These are phyloP conservation scores for Zarea fungicola DNA, from an alignment of 2,329 filamentous ascomycete genomes.

Conservation along the genomic window DNA sequence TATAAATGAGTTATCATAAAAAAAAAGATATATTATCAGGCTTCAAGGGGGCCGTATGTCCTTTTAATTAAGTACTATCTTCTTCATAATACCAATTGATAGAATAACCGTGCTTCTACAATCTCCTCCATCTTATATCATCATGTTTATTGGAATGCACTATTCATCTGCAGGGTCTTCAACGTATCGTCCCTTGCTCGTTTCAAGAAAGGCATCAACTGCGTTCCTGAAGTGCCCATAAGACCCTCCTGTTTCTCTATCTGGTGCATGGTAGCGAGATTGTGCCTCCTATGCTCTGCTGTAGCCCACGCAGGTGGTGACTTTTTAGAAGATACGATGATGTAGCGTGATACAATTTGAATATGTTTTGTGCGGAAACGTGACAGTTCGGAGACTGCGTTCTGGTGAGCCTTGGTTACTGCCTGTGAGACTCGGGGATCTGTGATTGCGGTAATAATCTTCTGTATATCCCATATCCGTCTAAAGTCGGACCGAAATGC, in stretches of 20 bases:
- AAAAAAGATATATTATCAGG: no score
- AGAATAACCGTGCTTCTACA: no score
- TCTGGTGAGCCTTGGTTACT: slow-evolving; percentile 53
- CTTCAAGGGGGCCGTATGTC: no score
- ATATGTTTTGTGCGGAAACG: slow-evolving; percentile 81
- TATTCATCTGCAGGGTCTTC: no score
- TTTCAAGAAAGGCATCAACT: not conserved
- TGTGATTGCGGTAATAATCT: slow-evolving; percentile 65
- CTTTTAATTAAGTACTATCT: no score
- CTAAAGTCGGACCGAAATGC: not conserved
- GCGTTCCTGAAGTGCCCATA: slow-evolving; percentile 63
- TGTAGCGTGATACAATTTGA: slow-evolving; percentile 83
- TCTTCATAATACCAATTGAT: no score
- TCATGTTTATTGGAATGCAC: no score
- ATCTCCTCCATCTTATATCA: no score
- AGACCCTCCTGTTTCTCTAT: slow-evolving; percentile 42
- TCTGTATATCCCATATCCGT: slow-evolving; percentile 59
- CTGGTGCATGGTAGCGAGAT: no score
- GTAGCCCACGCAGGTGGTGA: slow-evolving; percentile 26
- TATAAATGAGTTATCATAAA: no score
- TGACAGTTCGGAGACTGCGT: slow-evolving; percentile 68
- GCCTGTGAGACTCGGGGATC: slow-evolving; percentile 44
- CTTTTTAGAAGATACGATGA: slow-evolving; percentile 66
- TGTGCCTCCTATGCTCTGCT: slow-evolving; percentile 32
- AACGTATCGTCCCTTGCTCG: no score